Evolutionary conservation across 148 eudicot species (phyloP).

Genomic region (Heliamphora exappendiculata): DNA sequence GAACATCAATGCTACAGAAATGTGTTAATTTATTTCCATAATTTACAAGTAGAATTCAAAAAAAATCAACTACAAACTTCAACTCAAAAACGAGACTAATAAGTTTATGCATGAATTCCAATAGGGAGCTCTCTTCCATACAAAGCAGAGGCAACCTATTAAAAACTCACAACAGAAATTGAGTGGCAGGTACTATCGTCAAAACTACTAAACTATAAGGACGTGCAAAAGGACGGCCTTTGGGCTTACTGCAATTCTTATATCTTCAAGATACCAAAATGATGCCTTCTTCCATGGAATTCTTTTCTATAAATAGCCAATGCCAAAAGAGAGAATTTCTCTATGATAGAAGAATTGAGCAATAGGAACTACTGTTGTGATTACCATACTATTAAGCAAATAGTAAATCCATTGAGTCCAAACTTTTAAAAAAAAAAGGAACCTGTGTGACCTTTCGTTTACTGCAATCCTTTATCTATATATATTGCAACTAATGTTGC

Average conservation of each 20-base stretch:
- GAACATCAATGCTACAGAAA: neutral
- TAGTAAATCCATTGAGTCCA: too few species aligned
- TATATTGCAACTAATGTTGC: too few species aligned
- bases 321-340: neutral
- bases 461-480: too few species aligned
- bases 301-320: neutral
- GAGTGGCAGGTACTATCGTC: too few species aligned
- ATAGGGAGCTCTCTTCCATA: neutral
- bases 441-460: too few species aligned
- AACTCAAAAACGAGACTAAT: neutral
- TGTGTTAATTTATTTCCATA: neutral
- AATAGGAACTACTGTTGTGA: too few species aligned
- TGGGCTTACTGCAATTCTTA: neutral
- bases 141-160: neutral
- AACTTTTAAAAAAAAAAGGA: too few species aligned
- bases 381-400: too few species aligned
- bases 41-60: neutral
- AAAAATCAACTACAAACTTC: neutral
- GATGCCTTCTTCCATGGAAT: neutral
- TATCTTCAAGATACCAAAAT: neutral
- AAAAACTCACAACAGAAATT: neutral
- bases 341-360: neutral
- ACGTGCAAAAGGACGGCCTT: neutral
- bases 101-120: neutral
- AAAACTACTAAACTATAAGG: neutral